Conservation (phyloP, 164 flowering plant genomes). For the Chimonanthus praecox region DNA sequence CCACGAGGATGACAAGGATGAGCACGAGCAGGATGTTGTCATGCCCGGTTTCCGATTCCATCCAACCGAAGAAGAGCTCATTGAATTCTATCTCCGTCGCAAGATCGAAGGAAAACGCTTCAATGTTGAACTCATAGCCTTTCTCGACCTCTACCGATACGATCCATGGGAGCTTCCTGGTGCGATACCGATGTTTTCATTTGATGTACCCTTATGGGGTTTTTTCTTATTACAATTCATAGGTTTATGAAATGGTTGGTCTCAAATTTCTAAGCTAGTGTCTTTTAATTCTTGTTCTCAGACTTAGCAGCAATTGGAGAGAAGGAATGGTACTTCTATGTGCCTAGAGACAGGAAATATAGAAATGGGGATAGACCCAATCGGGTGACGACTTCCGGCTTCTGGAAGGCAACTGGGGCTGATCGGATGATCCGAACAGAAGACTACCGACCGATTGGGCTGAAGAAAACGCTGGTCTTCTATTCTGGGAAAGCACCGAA, state of each 20-base stretch:
- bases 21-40: constrained; percentile 76
- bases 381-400: constrained; percentile 91
- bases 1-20: constrained; percentile 32
- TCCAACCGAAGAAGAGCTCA: constrained; percentile 96
- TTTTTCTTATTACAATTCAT: neutral
- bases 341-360: constrained; percentile 91
- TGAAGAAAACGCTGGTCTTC: constrained; percentile 96
- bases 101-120: constrained; percentile 95
- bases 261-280: neutral
- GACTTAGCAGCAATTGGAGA: constrained; percentile 98
- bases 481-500: constrained; percentile 99
- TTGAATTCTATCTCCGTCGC: constrained; percentile 95
- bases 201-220: neutral
- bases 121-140: constrained; percentile 91
- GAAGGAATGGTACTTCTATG: constrained; percentile 97
- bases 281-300: constrained; percentile 12
- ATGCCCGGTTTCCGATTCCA: constrained; percentile 99
- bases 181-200: constrained; percentile 9
- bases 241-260: neutral
- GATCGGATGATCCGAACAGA: constrained; percentile 85
- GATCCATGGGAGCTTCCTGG: constrained; percentile 99
- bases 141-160: constrained; percentile 87
- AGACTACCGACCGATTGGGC: constrained; percentile 60
- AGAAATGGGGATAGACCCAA: constrained; percentile 95
- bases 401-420: constrained; percentile 99